phyloP scores from a whole-genome alignment of 1,284 basidiomycete genomes.

The Cutaneotrichosporon cutaneum region DNA sequence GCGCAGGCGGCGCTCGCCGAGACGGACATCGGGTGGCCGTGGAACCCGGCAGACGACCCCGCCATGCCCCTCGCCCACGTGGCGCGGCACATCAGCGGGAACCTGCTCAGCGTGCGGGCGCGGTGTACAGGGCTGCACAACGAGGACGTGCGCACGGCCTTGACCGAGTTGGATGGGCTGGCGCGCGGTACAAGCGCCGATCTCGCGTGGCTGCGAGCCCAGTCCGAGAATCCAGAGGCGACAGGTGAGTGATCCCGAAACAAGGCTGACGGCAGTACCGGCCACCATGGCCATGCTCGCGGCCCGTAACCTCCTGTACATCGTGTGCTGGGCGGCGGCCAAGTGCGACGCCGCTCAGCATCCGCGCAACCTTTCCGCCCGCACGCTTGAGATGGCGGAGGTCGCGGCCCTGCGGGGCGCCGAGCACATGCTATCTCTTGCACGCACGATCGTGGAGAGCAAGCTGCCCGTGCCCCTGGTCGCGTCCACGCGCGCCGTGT shows the following conservation, averaged over 20 bases:
- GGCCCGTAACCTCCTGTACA: not conserved
- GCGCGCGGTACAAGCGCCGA: not conserved
- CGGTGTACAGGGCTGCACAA: not conserved
- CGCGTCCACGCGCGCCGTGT: not conserved
- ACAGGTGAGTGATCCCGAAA: not conserved
- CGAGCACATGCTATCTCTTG: not conserved
- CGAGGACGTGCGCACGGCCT: not conserved
- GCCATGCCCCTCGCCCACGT: not conserved
- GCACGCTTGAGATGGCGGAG: not conserved
- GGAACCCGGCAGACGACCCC: not conserved
- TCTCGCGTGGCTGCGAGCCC: not conserved
- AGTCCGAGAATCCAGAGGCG: not conserved
- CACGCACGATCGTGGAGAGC: not conserved
- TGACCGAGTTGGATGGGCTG: not conserved
- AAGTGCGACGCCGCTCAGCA: not conserved
- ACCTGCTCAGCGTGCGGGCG: constrained; percentile 8
- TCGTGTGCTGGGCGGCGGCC: constrained; percentile 2
- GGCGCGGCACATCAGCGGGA: not conserved
- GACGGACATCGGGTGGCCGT: constrained; percentile 16
- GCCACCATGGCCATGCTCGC: not conserved
- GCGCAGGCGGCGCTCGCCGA: constrained; percentile 5
- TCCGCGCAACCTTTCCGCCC: not conserved
- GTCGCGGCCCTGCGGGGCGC: not conserved
- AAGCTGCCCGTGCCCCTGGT: not conserved
- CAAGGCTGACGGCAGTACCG: not conserved